Evolutionary conservation across 805 yeast species (phyloP), one percentile per base, ranked within the genome.

Genomic region (Clavispora fructus): DNA sequence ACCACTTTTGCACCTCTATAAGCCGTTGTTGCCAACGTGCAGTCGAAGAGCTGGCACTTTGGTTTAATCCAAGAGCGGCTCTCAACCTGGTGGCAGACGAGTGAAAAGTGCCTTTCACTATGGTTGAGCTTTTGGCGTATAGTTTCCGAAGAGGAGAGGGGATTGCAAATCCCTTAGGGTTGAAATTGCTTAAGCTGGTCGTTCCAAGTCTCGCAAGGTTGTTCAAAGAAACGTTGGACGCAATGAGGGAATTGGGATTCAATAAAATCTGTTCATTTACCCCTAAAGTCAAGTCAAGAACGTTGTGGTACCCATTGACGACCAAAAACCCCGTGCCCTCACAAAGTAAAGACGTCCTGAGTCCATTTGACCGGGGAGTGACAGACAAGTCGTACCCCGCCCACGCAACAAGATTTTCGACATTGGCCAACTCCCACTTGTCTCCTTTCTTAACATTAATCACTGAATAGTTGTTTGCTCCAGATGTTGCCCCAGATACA

Each of bases 361-460:
- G 14, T 40, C 35, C 35, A 14, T 16, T 30, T 30, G 19, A 4
- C 13, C 17, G 14, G 13, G 39, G 44, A 5, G 17, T 26, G 17
- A 48, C 23, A 11, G 35, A 33, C 7, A 51, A 19, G 37, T 52
- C 54, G 23, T 30, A 40, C 2, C 55, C 55, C 6, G 49, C 33
- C 56, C 56, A 52, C 2, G 51, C 52, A 10, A 46, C 42, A 14
- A 52, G 41, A 40, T 35, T 17, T 4, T 42, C 38, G 8, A 41
- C 10, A 17, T 39, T 31, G 8, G 25, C 17, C 17, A 51, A 32
- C 4, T 17, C 37, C 56, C 56, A 52, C 7, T 14, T 30, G 28
- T 48, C 49, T 9, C 35, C 40, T 29, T 39, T 40, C 3, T 32
- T 42, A 17, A 44, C 41, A 14, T 41, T 32, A 11, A 50, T 29